Evolutionary conservation across 208 protist genomes (phyloP), one percentile per base, ranked within the genome.

Genomic region (Novymonas esmeraldas): DNA sequence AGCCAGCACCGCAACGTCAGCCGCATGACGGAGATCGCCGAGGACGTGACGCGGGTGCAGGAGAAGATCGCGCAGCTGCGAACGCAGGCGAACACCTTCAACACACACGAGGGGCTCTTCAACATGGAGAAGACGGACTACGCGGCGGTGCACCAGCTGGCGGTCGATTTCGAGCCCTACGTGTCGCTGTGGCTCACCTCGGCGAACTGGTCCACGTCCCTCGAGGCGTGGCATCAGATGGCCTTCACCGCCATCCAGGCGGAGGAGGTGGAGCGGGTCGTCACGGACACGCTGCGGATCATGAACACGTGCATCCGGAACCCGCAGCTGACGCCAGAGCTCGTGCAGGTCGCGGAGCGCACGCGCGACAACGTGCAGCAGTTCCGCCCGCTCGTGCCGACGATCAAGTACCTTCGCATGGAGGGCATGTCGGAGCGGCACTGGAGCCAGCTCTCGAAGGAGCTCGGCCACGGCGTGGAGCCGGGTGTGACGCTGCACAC

Each of bases 121-220:
- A 93, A 92, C 56, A 76, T 95, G 39, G 86, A 98, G 29, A 83
- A 94, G 69, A 98, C 96, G 0, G 92, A 98, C 59, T 99, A 99
- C 80, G 52, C 59, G 14, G 74, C 86, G 34, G 87, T 98, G 64
- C 80, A 90, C 26, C 79, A 90, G 66, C 86, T 98, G 26, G 51
- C 85, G 16, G 88, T 90, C 14, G 93, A 98, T 65, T 99, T 99
- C 82, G 97, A 99, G 76, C 96, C 97, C n/a, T 99, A 95, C 84
- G 84, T 90, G 18, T 82, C 87, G 46, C 77, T 99, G 39, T 99
- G 98, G 98, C 70, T 96, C 10, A 98, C 97, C 7, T 85, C 93
- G 14, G 81, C 94, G 68, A 82, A 93, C 20, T 99, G 97, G 96
- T 59, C 70, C 33, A 67, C 75, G 24, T 84, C 88, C 38, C 68